These are phyloP conservation scores for Deuterostichococcus epilithicus DNA, from an alignment of 139 green algal genomes.

Conservation along the genomic window DNA sequence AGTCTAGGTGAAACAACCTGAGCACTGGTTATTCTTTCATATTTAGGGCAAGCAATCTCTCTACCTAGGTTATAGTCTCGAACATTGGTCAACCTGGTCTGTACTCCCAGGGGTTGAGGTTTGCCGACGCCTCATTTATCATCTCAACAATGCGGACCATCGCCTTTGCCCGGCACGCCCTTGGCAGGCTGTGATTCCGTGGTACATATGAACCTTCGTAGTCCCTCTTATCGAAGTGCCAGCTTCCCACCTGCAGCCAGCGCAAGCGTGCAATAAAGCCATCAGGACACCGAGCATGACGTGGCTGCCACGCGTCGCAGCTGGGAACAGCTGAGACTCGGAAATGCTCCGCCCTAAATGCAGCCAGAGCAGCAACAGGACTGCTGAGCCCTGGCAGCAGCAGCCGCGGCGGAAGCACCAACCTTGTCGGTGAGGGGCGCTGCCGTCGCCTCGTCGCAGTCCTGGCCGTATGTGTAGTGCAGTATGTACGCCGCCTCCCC, in stretches of 20 bases:
- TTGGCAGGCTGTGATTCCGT: conserved; percentile 40
- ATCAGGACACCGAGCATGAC: too few species aligned
- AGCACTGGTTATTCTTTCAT: too few species aligned
- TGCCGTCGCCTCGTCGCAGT: conserved; percentile 40
- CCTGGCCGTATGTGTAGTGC: conserved; percentile 76
- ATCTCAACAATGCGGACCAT: conserved; percentile 33
- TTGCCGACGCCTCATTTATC: conserved; percentile 39
- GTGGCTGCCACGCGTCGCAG: too few species aligned
- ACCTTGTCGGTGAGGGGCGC: background rate
- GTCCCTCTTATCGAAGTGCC: conserved; percentile 72
- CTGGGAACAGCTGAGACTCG: too few species aligned
- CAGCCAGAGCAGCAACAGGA: too few species aligned
- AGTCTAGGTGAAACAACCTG: too few species aligned
- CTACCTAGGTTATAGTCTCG: too few species aligned
- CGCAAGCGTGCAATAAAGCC: conserved; percentile 21
- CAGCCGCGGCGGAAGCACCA: background rate
- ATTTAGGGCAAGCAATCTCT: too few species aligned
- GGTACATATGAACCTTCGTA: conserved; percentile 39
- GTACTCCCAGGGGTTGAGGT: conserved; percentile 8
- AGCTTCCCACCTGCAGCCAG: conserved; percentile 44
- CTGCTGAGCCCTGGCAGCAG: too few species aligned
- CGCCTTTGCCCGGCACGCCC: conserved; percentile 33
- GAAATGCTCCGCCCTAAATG: too few species aligned
- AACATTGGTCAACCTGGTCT: background rate
- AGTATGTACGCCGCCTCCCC: conserved; percentile 45